phyloP scores from a whole-genome alignment of 2,329 filamentous ascomycete species.

The Pyrenochaeta sp. region DNA sequence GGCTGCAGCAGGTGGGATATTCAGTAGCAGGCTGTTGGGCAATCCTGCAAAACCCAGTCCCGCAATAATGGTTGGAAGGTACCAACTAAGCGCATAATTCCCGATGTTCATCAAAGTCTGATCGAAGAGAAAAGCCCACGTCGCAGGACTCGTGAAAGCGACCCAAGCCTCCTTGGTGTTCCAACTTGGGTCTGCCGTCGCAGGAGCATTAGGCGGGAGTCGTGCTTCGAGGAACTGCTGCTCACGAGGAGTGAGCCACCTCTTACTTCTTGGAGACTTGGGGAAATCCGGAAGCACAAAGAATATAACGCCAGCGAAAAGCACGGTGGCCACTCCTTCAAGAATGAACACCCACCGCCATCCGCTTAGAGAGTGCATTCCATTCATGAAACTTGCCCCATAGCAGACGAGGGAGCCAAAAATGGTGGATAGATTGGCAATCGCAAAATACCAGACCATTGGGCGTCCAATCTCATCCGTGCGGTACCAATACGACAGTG shows the following conservation, averaged over 20 bases:
- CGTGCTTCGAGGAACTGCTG: slow-evolving; percentile 50
- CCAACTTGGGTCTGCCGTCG: slow-evolving; percentile 45
- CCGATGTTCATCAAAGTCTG: too few relatives aligned
- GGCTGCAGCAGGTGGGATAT: too few relatives aligned
- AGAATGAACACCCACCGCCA: slow-evolving; percentile 16
- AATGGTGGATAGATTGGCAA: background rate
- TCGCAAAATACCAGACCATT: background rate
- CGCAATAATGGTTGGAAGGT: too few relatives aligned
- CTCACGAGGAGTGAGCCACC: slow-evolving; percentile 48
- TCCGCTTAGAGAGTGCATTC: slow-evolving; percentile 14
- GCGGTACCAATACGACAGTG: slow-evolving; percentile 32
- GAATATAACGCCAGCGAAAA: slow-evolving; percentile 19
- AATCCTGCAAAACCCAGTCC: too few relatives aligned
- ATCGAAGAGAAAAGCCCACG: background rate
- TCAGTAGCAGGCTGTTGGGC: too few relatives aligned
- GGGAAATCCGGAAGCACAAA: slow-evolving; percentile 54
- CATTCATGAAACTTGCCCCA: background rate
- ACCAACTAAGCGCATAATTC: too few relatives aligned
- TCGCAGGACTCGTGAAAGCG: background rate
- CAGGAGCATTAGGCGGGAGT: slow-evolving; percentile 47
- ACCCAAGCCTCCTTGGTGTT: slow-evolving; percentile 33
- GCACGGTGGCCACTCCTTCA: background rate
- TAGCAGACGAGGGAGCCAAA: background rate
- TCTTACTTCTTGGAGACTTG: slow-evolving; percentile 43
- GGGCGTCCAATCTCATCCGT: slow-evolving; percentile 7